These are phyloP conservation scores for Lasiodiplodia hormozganensis DNA, from an alignment of 2,329 filamentous ascomycete species.

Conservation along the genomic window DNA sequence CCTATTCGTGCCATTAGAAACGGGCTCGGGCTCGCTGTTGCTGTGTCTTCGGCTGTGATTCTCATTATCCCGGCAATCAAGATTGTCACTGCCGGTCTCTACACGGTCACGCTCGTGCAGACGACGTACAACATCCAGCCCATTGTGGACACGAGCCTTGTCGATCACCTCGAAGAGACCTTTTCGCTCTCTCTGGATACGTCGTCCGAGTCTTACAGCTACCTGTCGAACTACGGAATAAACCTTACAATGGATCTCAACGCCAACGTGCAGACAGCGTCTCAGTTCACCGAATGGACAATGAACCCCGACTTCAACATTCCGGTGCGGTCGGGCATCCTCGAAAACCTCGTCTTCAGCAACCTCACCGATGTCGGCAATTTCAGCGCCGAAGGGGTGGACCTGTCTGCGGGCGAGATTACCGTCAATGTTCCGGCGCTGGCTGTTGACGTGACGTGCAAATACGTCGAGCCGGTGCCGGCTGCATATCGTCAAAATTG, in stretches of 20 bases:
- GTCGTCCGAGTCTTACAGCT: constrained; percentile 5
- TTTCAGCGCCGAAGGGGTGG: background rate
- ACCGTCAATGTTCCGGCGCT: constrained; percentile 18
- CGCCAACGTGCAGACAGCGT: constrained; percentile 6
- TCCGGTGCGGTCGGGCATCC: constrained; percentile 9
- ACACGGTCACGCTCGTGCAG: constrained; percentile 10
- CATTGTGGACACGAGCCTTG: constrained; percentile 13
- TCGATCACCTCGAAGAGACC: constrained; percentile 17
- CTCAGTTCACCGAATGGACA: constrained; percentile 21
- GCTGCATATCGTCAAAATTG: background rate
- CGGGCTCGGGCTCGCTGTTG: background rate
- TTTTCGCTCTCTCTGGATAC: background rate
- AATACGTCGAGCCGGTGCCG: background rate
- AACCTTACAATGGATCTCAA: background rate
- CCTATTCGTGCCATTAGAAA: background rate
- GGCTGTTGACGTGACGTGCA: constrained; percentile 12
- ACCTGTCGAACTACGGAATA: background rate
- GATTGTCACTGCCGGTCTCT: constrained; percentile 25
- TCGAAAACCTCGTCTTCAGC: constrained; percentile 25
- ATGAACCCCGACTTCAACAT: constrained; percentile 24
- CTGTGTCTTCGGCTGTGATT: constrained; percentile 14
- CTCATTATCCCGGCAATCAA: constrained; percentile 20
- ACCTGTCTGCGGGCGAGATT: constrained; percentile 14
- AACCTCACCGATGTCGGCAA: constrained; percentile 16
- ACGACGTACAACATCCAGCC: constrained; percentile 2